These are phyloP conservation scores for Anthracocystis setariae DNA, from an alignment of 1,284 basidiomycete species.

Conservation along the genomic window DNA sequence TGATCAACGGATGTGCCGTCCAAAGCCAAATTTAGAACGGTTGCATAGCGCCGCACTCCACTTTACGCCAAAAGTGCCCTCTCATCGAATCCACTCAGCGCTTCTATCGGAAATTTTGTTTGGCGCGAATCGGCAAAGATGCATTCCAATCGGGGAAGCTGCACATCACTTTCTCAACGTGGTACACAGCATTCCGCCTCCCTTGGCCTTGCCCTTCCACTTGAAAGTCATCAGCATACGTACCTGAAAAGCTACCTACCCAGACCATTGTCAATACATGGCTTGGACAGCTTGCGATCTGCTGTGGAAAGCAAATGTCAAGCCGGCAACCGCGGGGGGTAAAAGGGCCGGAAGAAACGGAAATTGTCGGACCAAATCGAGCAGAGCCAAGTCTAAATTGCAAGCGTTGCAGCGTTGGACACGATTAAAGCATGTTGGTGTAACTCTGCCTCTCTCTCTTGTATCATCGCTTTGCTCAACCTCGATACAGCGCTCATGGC, in stretches of 20 bases:
- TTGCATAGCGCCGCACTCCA: background rate
- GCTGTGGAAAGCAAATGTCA: no score
- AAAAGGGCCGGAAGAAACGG: conserved; percentile 20
- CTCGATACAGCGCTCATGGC: background rate
- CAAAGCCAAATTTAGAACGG: conserved; percentile 27
- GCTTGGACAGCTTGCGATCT: no score
- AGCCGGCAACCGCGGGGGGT: background rate
- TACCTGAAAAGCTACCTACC: no score
- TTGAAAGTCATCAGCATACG: no score
- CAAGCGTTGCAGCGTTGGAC: conserved; percentile 21
- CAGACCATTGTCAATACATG: no score
- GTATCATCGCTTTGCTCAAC: conserved; percentile 1
- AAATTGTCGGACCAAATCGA: conserved; percentile 14
- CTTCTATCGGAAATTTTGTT: no score
- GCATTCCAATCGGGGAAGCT: no score
- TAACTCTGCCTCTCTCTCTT: background rate
- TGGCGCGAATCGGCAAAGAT: no score
- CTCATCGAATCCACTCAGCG: no score
- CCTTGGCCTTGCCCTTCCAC: no score
- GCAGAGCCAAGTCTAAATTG: conserved; percentile 8
- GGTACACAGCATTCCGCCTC: no score
- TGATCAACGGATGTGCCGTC: conserved; percentile 7
- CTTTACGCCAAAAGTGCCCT: background rate
- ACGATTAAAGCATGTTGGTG: conserved; percentile 1
- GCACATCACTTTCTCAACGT: no score